A percentile compares a stretch with the other conserved stretches of the same genome.
Conservation (phyloP, 345 rosid species). For the Euclidium syriacum region DNA sequence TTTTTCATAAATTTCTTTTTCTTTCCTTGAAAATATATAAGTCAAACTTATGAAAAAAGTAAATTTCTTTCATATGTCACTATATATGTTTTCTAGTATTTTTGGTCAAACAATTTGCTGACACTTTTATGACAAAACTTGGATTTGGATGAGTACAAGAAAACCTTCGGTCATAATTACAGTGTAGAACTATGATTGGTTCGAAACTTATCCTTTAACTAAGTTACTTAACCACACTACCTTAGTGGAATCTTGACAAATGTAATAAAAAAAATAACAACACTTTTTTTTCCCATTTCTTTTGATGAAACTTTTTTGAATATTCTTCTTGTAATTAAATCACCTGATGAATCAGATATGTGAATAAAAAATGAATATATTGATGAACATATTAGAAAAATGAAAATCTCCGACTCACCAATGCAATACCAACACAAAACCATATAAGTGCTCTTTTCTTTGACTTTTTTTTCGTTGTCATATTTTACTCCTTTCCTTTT, state of each 20-base stretch:
- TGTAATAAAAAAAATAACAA: not conserved
- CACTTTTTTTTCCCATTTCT: not conserved
- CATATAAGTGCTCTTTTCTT: slow-evolving; percentile 19
- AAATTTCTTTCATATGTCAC: not conserved
- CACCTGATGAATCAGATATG: slow-evolving; percentile 22
- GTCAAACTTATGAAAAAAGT: too few relatives aligned
- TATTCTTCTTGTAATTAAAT: slow-evolving; percentile 19
- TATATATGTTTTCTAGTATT: not conserved
- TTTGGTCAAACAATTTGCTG: not conserved
- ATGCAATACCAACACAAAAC: slow-evolving; percentile 17
- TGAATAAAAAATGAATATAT: not conserved
- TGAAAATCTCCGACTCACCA: slow-evolving; percentile 5
- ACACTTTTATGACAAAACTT: slow-evolving; percentile 1
- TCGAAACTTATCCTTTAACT: slow-evolving; percentile 6
- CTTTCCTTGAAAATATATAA: too few relatives aligned
- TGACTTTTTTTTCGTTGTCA: slow-evolving; percentile 27
- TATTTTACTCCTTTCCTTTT: slow-evolving; percentile 18
- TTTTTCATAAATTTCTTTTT: too few relatives aligned
- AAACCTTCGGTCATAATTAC: not conserved
- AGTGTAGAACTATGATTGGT: not conserved
- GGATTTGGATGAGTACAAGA: slow-evolving; percentile 5
- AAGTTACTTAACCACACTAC: not conserved
- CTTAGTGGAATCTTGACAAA: slow-evolving; percentile 23
- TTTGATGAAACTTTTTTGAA: slow-evolving; percentile 11
- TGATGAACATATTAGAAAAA: not conserved